Evolutionary conservation across 192 early-diverging fungal genomes (phyloP), one percentile per base, ranked within the genome.

Genomic region (Ambispora gerdemannii): DNA sequence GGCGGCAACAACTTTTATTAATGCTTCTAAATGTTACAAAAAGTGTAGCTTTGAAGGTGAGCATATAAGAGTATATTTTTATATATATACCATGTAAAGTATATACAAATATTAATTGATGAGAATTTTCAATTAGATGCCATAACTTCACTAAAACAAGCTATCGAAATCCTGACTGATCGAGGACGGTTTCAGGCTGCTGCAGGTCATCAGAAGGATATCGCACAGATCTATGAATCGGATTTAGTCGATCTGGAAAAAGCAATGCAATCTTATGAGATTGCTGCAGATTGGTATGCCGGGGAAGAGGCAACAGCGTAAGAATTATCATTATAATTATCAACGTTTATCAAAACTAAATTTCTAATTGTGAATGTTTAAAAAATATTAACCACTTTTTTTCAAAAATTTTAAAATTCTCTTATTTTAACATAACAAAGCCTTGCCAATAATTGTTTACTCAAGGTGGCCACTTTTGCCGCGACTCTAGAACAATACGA

Each of bases 241-340:
- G 92, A 96, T 56, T 75, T 96, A 19, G 83, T 83, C 25, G 91
- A 95, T 80, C 63, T 88, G 28, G 85, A 89, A 43, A 84, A 85
- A 20, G 91, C 96, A 22, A 88, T 93, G 83, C 76, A 89, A 27
- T 91, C 95, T 2, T 99, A 97, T 81, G 85, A 95, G 59, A 77
- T 82, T 64, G 97, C 97, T 0, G 94, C 92, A 0, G 94, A 99
- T 32, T 92, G 94, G 90, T 99, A 93, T 75, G 74, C 80, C n/a
- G 90, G 86, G 51, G 96, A 98, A 64, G 95, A 96, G 58, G 91
- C 91, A 27, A 84, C 84, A 63, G 95, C 95, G 82, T 95, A 85
- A 75, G 88, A 85, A 59, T 59, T 17, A 35, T 2, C 8, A 50
- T 50, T 50, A 22, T 13, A 30, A 30, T 49, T 25, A 27, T 32